These are phyloP conservation scores for Trichoderma semiorbis DNA, from an alignment of 2,329 filamentous ascomycete genomes.

Conservation along the genomic window DNA sequence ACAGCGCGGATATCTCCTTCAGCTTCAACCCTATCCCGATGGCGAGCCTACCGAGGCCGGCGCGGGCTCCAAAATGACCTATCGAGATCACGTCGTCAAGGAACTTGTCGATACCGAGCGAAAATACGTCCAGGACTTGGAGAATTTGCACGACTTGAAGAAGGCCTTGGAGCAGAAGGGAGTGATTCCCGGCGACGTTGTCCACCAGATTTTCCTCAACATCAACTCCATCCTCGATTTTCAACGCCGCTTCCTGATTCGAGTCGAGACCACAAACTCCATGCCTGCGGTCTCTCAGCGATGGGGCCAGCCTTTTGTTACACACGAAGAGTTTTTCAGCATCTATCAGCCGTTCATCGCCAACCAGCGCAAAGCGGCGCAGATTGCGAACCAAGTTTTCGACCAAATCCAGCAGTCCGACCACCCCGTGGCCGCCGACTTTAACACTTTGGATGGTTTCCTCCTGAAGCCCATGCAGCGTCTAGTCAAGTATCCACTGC, in stretches of 20 bases:
- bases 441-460: conserved; percentile 86
- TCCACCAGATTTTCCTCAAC: conserved; percentile 95
- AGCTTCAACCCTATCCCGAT: conserved; percentile 56
- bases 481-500: conserved; percentile 86
- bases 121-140: conserved; percentile 95
- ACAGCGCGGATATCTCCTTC: conserved; percentile 67
- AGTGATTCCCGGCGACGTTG: conserved; percentile 80
- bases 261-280: conserved; percentile 92
- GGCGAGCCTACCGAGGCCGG: conserved; percentile 43
- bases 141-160: conserved; percentile 90
- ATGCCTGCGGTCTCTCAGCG: conserved; percentile 73
- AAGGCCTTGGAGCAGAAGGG: conserved; percentile 85
- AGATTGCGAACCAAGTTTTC: conserved; percentile 79
- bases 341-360: conserved; percentile 97
- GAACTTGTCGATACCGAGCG: conserved; percentile 93
- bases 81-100: conserved; percentile 81
- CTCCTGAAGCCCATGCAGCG: conserved; percentile 95
- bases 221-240: conserved; percentile 93
- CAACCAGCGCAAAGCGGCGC: conserved; percentile 88
- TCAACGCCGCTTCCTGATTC: conserved; percentile 89
- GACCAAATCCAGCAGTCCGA: conserved; percentile 77
- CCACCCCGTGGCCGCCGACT: conserved; percentile 78
- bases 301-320: conserved; percentile 89
- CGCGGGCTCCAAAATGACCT: conserved; percentile 65
- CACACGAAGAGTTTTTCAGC: conserved; percentile 81